These are phyloP conservation scores for Lycium barbarum DNA, from an alignment of 257 asterid species.

Conservation along the genomic window DNA sequence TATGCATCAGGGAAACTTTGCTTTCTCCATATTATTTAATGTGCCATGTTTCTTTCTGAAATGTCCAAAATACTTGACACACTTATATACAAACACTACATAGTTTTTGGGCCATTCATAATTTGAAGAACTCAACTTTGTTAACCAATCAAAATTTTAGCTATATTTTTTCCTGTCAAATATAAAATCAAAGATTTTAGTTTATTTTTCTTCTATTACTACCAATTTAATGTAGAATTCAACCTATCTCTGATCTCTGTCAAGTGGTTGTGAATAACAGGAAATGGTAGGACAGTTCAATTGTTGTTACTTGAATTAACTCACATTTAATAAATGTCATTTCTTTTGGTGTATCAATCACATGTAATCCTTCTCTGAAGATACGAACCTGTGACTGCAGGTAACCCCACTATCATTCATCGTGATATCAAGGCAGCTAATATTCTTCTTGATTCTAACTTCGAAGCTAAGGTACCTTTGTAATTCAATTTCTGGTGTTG, in stretches of 20 bases:
- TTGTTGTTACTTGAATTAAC: not conserved
- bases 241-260: not conserved
- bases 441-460: slow-evolving; percentile 40
- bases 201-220: not conserved
- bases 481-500: not conserved
- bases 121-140: not conserved
- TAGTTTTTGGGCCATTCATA: not conserved
- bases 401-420: slow-evolving; percentile 44
- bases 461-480: slow-evolving; percentile 39
- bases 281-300: not conserved
- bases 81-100: not conserved
- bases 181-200: not conserved
- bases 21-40: not conserved
- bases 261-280: slow-evolving; percentile 9
- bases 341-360: not conserved
- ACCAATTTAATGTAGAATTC: slow-evolving; percentile 14
- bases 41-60: not conserved
- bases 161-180: not conserved
- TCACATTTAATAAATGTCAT: not conserved
- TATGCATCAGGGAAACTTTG: not conserved
- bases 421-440: slow-evolving; percentile 45
- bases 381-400: slow-evolving; percentile 31
- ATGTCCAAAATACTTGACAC: not conserved
- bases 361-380: not conserved
- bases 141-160: not conserved